These are phyloP conservation scores for Nakataea oryzae DNA, from an alignment of 2,329 filamentous ascomycete species.

Conservation along the genomic window DNA sequence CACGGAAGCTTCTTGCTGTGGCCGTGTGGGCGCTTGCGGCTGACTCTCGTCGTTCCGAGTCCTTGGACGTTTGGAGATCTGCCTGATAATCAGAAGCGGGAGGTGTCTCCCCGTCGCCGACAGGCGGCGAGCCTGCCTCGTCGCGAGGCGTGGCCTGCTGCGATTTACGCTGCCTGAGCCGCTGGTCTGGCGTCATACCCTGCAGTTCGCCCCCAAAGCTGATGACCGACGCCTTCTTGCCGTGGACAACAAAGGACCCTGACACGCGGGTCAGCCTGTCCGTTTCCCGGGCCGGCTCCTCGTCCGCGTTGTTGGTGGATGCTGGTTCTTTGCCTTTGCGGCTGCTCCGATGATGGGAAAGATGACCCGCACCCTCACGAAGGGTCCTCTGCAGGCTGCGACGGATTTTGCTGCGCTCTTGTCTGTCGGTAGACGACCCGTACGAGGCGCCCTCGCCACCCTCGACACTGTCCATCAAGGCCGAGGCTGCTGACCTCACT, in stretches of 20 bases:
- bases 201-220: constrained; percentile 93
- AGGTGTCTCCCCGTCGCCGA: background rate
- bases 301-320: background rate
- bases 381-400: constrained; percentile 84
- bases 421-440: constrained; percentile 25
- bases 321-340: constrained; percentile 59
- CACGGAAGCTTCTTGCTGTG: constrained; percentile 54
- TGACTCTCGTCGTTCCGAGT: constrained; percentile 46
- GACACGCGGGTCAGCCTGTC: constrained; percentile 68
- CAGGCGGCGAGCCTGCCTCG: constrained; percentile 18
- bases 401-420: constrained; percentile 60
- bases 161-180: constrained; percentile 52
- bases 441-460: background rate
- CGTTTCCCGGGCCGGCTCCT: constrained; percentile 18
- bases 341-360: constrained; percentile 57
- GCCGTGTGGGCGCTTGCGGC: constrained; percentile 55
- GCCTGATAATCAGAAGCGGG: constrained; percentile 39
- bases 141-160: constrained; percentile 27
- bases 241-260: constrained; percentile 90
- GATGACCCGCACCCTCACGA: constrained; percentile 63
- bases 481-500: constrained; percentile 4
- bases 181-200: constrained; percentile 59
- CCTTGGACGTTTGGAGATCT: constrained; percentile 27
- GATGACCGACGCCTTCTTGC: constrained; percentile 95
- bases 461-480: background rate